Percentiles rank a stretch among this genome's conserved stretches.
These are phyloP conservation scores for Cryptococcus amylolentus DNA, from an alignment of 1,284 basidiomycete genomes.

Conservation along the genomic window DNA sequence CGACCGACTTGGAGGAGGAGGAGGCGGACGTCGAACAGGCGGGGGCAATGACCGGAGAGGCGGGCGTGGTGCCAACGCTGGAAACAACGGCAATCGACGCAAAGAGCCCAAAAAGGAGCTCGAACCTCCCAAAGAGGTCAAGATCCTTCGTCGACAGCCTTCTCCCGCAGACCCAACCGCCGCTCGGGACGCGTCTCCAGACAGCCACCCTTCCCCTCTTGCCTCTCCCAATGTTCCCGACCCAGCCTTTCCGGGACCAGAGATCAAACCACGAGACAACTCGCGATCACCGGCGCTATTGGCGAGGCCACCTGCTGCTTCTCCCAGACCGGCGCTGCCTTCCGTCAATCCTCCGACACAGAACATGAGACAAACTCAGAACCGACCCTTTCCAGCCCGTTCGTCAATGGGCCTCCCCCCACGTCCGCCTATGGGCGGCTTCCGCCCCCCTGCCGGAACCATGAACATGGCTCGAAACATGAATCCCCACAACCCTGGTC, in stretches of 20 bases:
- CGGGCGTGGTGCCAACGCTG: conserved; percentile 11
- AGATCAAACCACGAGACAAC: conserved; percentile 6
- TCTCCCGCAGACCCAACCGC: conserved; percentile 2
- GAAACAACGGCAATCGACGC: background rate
- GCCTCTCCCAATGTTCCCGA: background rate
- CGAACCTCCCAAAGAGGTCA: conserved; percentile 33
- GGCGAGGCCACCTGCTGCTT: conserved; percentile 1
- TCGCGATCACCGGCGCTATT: background rate
- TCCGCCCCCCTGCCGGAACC: background rate
- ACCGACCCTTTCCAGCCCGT: background rate
- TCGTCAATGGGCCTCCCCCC: background rate
- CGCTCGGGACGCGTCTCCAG: background rate
- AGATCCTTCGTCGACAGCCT: conserved; percentile 37
- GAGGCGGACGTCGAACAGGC: conserved; percentile 3
- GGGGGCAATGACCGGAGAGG: conserved; percentile 10
- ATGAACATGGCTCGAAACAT: background rate
- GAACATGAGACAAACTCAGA: background rate
- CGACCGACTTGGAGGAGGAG: conserved; percentile 2
- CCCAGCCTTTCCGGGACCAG: conserved; percentile 10
- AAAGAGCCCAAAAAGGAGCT: conserved; percentile 8
- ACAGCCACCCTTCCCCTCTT: conserved; percentile 6
- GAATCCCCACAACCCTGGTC: background rate
- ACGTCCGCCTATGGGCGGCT: background rate
- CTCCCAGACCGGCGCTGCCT: background rate
- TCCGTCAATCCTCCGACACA: background rate